Conservation (phyloP, 2,329 filamentous ascomycete species). For the Xylaria sp. region DNA sequence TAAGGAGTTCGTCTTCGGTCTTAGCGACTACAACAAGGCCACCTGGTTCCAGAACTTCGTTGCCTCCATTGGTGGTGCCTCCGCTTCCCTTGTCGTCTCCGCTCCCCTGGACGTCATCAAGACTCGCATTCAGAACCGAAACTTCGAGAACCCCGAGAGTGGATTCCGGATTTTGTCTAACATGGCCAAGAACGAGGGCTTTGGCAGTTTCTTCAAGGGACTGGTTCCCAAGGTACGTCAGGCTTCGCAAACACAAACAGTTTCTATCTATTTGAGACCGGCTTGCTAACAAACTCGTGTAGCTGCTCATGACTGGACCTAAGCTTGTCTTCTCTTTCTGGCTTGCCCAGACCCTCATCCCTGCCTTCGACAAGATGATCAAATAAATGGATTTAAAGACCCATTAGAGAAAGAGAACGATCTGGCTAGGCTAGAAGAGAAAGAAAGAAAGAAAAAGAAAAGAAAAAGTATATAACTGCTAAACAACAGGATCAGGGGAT, state of each 20-base stretch:
- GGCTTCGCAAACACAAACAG: neutral
- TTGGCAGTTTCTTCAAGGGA: slow-evolving; percentile 92
- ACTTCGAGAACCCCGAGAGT: slow-evolving; percentile 96
- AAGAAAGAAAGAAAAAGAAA: neutral
- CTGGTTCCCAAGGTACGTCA: slow-evolving; percentile 75
- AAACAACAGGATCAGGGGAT: slow-evolving; percentile 8
- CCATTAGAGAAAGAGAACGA: neutral
- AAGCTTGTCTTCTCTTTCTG: slow-evolving; percentile 99
- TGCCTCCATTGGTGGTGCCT: slow-evolving; percentile 90
- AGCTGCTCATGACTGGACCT: slow-evolving; percentile 96
- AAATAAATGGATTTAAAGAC: slow-evolving; percentile 20
- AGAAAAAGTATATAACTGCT: slow-evolving; percentile 12
- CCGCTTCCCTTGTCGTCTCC: slow-evolving; percentile 92
- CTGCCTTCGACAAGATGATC: slow-evolving; percentile 65
- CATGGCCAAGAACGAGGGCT: slow-evolving; percentile 88
- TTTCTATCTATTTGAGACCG: neutral
- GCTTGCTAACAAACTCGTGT: slow-evolving; percentile 18
- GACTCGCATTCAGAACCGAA: slow-evolving; percentile 95
- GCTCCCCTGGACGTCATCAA: slow-evolving; percentile 96
- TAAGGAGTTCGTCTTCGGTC: slow-evolving; percentile 89
- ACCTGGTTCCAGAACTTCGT: slow-evolving; percentile 95
- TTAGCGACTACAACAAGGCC: slow-evolving; percentile 92
- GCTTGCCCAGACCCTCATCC: slow-evolving; percentile 97
- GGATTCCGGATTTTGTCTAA: slow-evolving; percentile 87
- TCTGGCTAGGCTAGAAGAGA: neutral